Percentiles rank a stretch among this genome's conserved stretches.
These are phyloP conservation scores for Phalaenopsis aphrodite DNA, from an alignment of 106 monocot genomes.

Conservation along the genomic window DNA sequence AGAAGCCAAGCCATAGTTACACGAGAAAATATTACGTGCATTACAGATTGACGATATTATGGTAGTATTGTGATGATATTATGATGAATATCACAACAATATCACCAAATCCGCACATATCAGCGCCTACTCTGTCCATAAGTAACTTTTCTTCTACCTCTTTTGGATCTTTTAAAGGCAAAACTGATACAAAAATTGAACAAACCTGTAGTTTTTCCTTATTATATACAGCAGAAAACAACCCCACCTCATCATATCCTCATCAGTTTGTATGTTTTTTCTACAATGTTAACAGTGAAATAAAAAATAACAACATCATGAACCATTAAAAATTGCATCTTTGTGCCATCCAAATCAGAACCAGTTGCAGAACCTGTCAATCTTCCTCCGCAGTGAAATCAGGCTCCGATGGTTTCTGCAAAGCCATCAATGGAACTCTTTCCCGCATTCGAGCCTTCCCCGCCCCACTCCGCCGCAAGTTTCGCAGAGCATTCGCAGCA, in stretches of 20 bases:
- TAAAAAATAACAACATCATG: too few relatives aligned
- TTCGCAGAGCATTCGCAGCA: slow-evolving; percentile 32
- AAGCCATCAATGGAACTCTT: slow-evolving; percentile 33
- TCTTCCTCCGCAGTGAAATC: slow-evolving; percentile 21
- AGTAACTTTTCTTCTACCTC: too few relatives aligned
- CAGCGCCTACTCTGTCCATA: too few relatives aligned
- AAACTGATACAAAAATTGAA: background rate
- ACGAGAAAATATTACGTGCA: too few relatives aligned
- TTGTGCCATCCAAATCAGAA: background rate
- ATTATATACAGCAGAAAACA: background rate
- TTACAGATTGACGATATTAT: too few relatives aligned
- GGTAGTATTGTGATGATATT: too few relatives aligned
- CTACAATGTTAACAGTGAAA: background rate
- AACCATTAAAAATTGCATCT: too few relatives aligned
- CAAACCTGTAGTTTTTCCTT: background rate
- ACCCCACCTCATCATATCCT: background rate
- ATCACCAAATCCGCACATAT: too few relatives aligned
- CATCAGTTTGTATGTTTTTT: too few relatives aligned
- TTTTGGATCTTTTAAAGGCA: background rate
- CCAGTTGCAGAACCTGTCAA: background rate
- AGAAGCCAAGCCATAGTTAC: too few relatives aligned
- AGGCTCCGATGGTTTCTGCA: slow-evolving; percentile 59
- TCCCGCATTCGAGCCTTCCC: slow-evolving; percentile 24
- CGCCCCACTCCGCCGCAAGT: slow-evolving; percentile 20
- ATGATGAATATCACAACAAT: too few relatives aligned